phyloP scores from a whole-genome alignment of 208 protist genomes.

The Perkinsela sp. region DNA sequence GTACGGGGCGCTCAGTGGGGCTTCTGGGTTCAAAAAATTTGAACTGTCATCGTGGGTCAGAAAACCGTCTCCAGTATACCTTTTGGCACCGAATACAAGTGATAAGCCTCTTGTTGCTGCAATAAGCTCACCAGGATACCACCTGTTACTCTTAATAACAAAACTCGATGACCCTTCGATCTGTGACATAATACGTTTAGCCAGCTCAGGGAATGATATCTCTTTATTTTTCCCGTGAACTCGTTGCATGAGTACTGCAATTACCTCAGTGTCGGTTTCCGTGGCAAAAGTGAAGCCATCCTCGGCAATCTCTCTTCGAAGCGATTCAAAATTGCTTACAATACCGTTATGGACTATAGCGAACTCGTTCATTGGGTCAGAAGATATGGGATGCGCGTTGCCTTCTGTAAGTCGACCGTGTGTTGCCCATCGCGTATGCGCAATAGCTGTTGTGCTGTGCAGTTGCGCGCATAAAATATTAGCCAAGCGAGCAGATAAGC shows the following conservation, averaged over 20 bases:
- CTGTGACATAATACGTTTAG: slow-evolving; percentile 14
- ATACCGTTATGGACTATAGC: slow-evolving; percentile 81
- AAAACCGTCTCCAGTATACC: background rate
- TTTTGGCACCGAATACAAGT: slow-evolving; percentile 53
- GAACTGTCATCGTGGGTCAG: background rate
- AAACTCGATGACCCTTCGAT: slow-evolving; percentile 62
- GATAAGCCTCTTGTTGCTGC: slow-evolving; percentile 59
- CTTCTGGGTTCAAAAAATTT: background rate
- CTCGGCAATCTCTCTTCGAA: slow-evolving; percentile 28
- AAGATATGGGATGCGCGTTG: slow-evolving; percentile 74
- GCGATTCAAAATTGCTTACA: slow-evolving; percentile 63
- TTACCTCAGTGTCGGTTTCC: slow-evolving; percentile 79
- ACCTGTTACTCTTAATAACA: slow-evolving; percentile 26
- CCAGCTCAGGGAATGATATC: slow-evolving; percentile 18
- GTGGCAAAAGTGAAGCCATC: slow-evolving; percentile 47
- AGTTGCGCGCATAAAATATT: slow-evolving; percentile 10
- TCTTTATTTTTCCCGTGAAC: slow-evolving; percentile 19
- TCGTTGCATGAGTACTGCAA: slow-evolving; percentile 59
- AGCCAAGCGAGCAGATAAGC: too few relatives aligned
- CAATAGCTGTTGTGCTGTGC: slow-evolving; percentile 37
- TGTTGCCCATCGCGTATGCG: slow-evolving; percentile 89
- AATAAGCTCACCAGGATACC: slow-evolving; percentile 64
- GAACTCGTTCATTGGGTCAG: slow-evolving; percentile 25
- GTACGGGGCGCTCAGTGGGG: slow-evolving; percentile 1
- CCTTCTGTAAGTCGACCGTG: slow-evolving; percentile 62